Evolutionary conservation across 495 filamentous ascomycete genomes (phyloP).

Genomic region (Aspergillus egyptiacus): DNA sequence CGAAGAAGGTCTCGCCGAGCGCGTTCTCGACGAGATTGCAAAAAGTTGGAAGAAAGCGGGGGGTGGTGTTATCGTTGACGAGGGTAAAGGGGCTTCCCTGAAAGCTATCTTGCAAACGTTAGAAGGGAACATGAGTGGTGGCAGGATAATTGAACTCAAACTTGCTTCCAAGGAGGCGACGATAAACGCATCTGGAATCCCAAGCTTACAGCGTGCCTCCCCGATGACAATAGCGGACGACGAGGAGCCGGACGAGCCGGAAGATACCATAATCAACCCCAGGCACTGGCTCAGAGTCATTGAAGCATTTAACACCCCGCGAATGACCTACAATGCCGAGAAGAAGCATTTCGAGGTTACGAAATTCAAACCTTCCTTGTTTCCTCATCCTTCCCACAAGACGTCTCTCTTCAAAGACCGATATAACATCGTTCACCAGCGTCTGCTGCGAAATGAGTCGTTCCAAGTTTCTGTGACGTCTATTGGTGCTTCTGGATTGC

Average conservation of each 20-base stretch:
- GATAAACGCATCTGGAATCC: conserved; percentile 13
- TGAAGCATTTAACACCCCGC: conserved; percentile 78
- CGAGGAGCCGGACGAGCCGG: conserved; percentile 55
- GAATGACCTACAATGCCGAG: conserved; percentile 72
- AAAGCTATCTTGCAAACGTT: conserved; percentile 74
- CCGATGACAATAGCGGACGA: conserved; percentile 32
- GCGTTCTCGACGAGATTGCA: conserved; percentile 85
- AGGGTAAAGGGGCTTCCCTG: conserved; percentile 63
- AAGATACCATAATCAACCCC: conserved; percentile 52
- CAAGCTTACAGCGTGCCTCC: conserved; percentile 15
- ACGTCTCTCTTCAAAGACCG: conserved; percentile 80
- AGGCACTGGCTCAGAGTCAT: conserved; percentile 74
- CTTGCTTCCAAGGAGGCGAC: conserved; percentile 18
- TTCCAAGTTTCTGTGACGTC: conserved; percentile 71
- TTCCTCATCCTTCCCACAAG: conserved; percentile 75
- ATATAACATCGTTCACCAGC: conserved; percentile 84
- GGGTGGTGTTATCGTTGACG: conserved; percentile 84
- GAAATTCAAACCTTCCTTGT: conserved; percentile 62
- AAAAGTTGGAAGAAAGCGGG: conserved; percentile 79
- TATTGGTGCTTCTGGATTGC: conserved; percentile 38
- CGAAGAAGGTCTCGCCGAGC: conserved; percentile 88
- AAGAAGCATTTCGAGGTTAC: conserved; percentile 88
- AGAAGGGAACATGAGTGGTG: conserved; percentile 78
- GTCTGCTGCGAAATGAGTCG: conserved; percentile 83
- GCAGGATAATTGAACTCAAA: conserved; percentile 50